Base-by-base conservation (phyloP, 2,329 filamentous ascomycete genomes). In the Phialophora verrucosa region DNA sequence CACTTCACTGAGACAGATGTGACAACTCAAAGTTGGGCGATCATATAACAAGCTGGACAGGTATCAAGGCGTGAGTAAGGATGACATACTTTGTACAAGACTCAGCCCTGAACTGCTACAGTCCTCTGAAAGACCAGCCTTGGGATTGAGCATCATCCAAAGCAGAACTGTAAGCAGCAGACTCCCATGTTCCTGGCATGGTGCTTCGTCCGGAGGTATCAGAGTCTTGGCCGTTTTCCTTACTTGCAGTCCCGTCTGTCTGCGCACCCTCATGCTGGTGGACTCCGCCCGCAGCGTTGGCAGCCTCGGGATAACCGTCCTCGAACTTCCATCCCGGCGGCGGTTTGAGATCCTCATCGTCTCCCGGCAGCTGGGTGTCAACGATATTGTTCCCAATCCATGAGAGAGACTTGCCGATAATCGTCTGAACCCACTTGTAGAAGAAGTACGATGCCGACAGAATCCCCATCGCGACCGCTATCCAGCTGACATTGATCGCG, bases 391-490 rank as follows among this genome's bases (percentile, higher is more conserved):
- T 73, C 17, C 70, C 71, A 23, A 73, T 72, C 7, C 66, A 57
- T 51, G 69, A 67, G 47, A 73, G 68, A 38, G 67, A 66, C 35
- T 63, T 65, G 57, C 65, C 59, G 31, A 73, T 67, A 47, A 73
- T 70, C 2, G 65, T 63, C 58, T 73, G 69, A 11, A 72, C 70
- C 69, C 67, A 72, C 60, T 69, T 60, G 32, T 73, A 73, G 62
- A 72, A 73, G 58, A 73, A 63, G 50, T 67, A 71, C 35, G 71
- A 70, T 20, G 71, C 71, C 25, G 71, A 71, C 12, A 67, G 38
- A 25, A 95, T 86, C 1, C 95, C 95, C 69, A 97, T 85, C 3
- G 92, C 74, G 49, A 98, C 87, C 59, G 96, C 86, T 17, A 90
- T 79, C 85, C 92, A 90, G 73, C 89, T 94, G 71, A 97, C 86